Evolutionary conservation across 345 rosid genomes (phyloP), one percentile per base, ranked within the genome.

Genomic region (Ailanthus altissimus): DNA sequence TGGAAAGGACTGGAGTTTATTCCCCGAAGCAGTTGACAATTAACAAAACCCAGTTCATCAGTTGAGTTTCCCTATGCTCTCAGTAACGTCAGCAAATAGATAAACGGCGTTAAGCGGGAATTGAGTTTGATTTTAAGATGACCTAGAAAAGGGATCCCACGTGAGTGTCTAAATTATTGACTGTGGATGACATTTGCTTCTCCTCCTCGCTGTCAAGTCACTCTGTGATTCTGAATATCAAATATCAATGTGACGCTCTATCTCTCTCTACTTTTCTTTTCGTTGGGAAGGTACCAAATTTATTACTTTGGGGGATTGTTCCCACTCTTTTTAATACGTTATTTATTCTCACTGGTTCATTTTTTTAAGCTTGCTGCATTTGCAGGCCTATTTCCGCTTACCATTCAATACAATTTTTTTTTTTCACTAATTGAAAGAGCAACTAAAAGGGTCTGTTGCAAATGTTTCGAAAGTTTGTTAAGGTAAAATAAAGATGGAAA

Each of bases 211-310:
- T 72, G 54, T 79, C 21, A 63, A 72, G 40, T 47, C 77, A 43
- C 70, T 56, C 45, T 66, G 47, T 11, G 36, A 32, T 3, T 32
- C 2, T 32, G 38, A 32, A 32, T 32, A 32, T 32, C 38, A 45
- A 57, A 49, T 38, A 16, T 57, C 26, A 42, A 74, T 13, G 49
- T 25, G 25, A 74, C 42, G 78, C 57, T 25, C 11, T 40, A 32
- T 2, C 40, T 49, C 65, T 57, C 18, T 73, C n/a, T n/a, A n/a
- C n/a, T n/a, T n/a, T n/a, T n/a, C n/a, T n/a, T n/a, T 32, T 56
- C 38, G 63, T 84, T 75, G 15, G 80, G 83, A 82, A 80, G 83
- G 80, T 67, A 63, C 80, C 73, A 62, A 76, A 73, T 73, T 68
- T 51, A 28, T 21, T 60, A 10, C 38, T 54, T 56, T 38, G 59